Evolutionary conservation across 495 filamentous ascomycete genomes (phyloP).

Genomic region (Aspergillus steynii): DNA sequence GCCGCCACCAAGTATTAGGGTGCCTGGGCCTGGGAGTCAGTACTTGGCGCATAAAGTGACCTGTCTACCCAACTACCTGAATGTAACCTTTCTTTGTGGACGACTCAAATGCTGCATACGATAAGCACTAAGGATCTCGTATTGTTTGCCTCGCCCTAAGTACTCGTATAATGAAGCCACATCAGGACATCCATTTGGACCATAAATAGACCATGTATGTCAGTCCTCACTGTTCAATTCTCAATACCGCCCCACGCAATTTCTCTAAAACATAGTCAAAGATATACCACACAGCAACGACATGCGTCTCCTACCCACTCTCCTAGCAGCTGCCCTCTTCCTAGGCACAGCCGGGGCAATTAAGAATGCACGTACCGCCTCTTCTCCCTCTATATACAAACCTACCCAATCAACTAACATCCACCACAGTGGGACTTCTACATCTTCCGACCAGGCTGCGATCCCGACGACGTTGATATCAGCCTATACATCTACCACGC

Average conservation of each 20-base stretch:
- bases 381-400: neutral
- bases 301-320: neutral
- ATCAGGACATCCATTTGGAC: neutral
- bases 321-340: neutral
- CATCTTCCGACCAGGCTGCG: too few species aligned
- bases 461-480: too few species aligned
- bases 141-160: neutral
- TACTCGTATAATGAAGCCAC: neutral
- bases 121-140: neutral
- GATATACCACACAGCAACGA: neutral
- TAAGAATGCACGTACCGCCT: neutral
- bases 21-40: neutral
- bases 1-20: neutral
- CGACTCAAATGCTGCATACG: neutral
- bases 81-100: neutral
- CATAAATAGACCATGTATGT: neutral
- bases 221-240: neutral
- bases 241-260: too few species aligned
- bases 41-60: neutral
- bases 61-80: neutral
- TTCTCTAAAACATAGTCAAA: neutral
- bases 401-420: neutral
- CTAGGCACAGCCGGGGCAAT: neutral
- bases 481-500: too few species aligned
- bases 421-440: neutral